A percentile compares a stretch with the other conserved stretches of the same genome.
These are phyloP conservation scores for Scytalidium lignicola DNA, from an alignment of 2,329 filamentous ascomycete species.

Conservation along the genomic window DNA sequence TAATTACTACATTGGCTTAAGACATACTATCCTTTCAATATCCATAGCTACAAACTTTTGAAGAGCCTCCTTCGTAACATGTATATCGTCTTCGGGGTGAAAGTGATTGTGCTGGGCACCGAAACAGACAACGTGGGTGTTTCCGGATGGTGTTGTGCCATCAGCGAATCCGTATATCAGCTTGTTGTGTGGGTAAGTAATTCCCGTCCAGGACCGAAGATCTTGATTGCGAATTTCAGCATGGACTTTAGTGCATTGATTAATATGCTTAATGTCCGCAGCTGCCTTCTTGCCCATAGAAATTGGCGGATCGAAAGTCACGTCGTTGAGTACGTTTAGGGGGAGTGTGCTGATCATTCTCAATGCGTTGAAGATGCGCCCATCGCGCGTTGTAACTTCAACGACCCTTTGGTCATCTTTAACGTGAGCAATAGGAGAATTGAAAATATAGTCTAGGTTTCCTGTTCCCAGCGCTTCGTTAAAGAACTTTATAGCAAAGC, in stretches of 20 bases:
- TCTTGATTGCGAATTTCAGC: constrained; percentile 36
- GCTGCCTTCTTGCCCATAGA: constrained; percentile 31
- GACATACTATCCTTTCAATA: constrained; percentile 4
- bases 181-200: constrained; percentile 36
- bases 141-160: constrained; percentile 37
- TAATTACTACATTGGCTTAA: neutral
- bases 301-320: constrained; percentile 37
- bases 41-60: constrained; percentile 25
- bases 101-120: constrained; percentile 38
- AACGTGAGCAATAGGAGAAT: constrained; percentile 31
- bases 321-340: constrained; percentile 36
- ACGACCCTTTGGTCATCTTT: constrained; percentile 26
- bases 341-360: constrained; percentile 39
- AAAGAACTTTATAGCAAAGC: constrained; percentile 40
- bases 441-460: constrained; percentile 35
- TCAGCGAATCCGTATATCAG: constrained; percentile 40
- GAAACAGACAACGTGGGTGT: constrained; percentile 43
- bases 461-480: constrained; percentile 35
- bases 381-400: constrained; percentile 28
- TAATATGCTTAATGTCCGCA: constrained; percentile 36
- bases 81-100: constrained; percentile 36
- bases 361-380: constrained; percentile 22
- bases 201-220: constrained; percentile 37
- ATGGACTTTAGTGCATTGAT: constrained; percentile 41
- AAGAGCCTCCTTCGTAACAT: constrained; percentile 25